These are phyloP conservation scores for Solanum arcanum DNA, from an alignment of 257 asterid species.

Conservation along the genomic window DNA sequence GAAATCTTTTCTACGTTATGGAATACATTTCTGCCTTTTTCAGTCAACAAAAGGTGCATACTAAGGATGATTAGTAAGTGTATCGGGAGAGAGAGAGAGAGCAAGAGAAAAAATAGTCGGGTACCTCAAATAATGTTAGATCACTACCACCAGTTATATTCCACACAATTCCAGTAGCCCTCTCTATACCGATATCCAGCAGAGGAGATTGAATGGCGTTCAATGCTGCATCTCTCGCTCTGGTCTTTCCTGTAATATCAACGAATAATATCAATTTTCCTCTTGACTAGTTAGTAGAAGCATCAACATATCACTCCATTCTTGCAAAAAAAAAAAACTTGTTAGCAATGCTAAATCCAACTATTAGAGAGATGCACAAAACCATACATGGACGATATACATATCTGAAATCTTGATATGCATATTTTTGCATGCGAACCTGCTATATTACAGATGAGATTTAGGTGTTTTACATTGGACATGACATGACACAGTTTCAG, in stretches of 20 bases:
- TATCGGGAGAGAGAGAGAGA: neutral
- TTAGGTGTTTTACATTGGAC: neutral
- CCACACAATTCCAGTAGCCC: constrained; percentile 98
- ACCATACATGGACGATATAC: neutral
- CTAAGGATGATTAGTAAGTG: neutral
- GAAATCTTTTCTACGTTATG: neutral
- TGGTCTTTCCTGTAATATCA: constrained; percentile 59
- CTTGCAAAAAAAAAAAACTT: neutral
- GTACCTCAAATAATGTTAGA: constrained; percentile 85
- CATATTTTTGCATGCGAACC: neutral
- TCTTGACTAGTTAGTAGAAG: neutral
- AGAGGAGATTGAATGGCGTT: constrained; percentile 90
- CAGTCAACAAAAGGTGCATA: neutral
- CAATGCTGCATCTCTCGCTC: constrained; percentile 93
- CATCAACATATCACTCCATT: neutral
- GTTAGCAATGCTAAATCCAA: neutral
- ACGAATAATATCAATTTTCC: constrained; percentile 1
- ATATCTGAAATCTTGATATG: neutral
- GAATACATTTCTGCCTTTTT: neutral
- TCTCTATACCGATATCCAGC: constrained; percentile 81
- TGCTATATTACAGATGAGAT: neutral
- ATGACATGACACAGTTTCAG: neutral
- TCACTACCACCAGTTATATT: constrained; percentile 93
- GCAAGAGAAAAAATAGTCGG: neutral
- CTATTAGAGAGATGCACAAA: neutral